Conservation (phyloP, 2,329 filamentous ascomycete genomes). For the Aureobasidium sp. region DNA sequence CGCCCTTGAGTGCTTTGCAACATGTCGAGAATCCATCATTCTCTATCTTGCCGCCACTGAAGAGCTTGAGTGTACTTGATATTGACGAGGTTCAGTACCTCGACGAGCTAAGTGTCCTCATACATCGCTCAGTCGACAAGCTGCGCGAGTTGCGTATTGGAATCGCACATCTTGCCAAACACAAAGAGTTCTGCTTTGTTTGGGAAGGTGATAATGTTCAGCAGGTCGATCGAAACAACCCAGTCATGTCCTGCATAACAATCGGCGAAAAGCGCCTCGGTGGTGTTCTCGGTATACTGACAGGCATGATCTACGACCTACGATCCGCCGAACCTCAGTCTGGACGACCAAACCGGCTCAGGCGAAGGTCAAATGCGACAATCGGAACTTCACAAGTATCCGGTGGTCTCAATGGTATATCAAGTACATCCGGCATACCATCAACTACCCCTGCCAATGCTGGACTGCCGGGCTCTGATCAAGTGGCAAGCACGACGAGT, state of each 20-base stretch:
- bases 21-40: conserved; percentile 72
- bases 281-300: conserved; percentile 59
- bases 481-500: background rate
- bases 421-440: too few relatives aligned
- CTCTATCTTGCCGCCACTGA: conserved; percentile 65
- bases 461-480: background rate
- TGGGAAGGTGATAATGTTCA: conserved; percentile 57
- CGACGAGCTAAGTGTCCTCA: conserved; percentile 71
- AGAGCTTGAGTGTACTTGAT: conserved; percentile 67
- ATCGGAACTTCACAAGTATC: background rate
- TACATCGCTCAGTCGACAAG: conserved; percentile 58
- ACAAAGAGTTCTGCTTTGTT: conserved; percentile 48
- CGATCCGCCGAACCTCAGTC: conserved; percentile 16
- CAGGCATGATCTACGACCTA: conserved; percentile 58
- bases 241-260: conserved; percentile 34
- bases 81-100: conserved; percentile 77
- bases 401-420: background rate
- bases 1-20: conserved; percentile 31
- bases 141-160: conserved; percentile 67
- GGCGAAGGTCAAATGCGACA: background rate
- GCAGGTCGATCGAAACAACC: conserved; percentile 55
- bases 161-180: conserved; percentile 49
- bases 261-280: conserved; percentile 58
- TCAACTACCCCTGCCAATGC: too few relatives aligned
- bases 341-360: background rate